Evolutionary conservation across 805 yeast species (phyloP).

Genomic region (Teunomyces barrocoloradensis): DNA sequence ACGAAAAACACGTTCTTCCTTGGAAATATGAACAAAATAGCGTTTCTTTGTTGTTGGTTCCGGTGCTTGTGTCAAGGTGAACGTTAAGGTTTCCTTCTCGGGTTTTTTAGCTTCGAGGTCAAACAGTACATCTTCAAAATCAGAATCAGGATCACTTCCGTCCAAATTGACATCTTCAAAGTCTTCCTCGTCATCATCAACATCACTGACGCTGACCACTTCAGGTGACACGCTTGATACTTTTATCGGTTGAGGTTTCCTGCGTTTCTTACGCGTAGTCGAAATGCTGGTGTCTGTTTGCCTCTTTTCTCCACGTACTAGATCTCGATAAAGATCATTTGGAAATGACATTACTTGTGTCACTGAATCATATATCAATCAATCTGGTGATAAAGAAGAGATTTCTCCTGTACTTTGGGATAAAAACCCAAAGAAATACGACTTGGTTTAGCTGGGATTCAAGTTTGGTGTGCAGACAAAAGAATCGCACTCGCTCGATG

Average conservation of each 20-base stretch:
- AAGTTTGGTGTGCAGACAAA: neutral
- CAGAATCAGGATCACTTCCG: constrained; percentile 6
- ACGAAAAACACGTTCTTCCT: constrained; percentile 56
- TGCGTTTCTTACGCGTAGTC: constrained; percentile 1
- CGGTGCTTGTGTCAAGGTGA: constrained; percentile 10
- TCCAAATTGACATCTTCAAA: constrained; percentile 14
- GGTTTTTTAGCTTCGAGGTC: constrained; percentile 3
- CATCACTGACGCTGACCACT: neutral
- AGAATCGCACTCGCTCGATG: constrained; percentile 1
- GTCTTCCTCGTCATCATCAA: constrained; percentile 12
- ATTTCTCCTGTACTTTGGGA: neutral
- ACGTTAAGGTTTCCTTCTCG: neutral
- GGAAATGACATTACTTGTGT: neutral
- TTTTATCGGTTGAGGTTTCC: neutral
- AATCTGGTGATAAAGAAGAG: neutral
- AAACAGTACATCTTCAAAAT: constrained; percentile 22
- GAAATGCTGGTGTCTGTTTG: neutral
- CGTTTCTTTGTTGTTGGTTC: constrained; percentile 19
- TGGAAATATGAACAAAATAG: constrained; percentile 38
- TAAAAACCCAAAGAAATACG: neutral
- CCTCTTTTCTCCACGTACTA: neutral
- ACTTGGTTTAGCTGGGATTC: neutral
- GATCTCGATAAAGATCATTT: neutral
- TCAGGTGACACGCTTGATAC: constrained; percentile 1
- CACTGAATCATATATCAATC: neutral